Base-by-base conservation (phyloP, 768 basidiomycete genomes). In the Pleurotus djamor region DNA sequence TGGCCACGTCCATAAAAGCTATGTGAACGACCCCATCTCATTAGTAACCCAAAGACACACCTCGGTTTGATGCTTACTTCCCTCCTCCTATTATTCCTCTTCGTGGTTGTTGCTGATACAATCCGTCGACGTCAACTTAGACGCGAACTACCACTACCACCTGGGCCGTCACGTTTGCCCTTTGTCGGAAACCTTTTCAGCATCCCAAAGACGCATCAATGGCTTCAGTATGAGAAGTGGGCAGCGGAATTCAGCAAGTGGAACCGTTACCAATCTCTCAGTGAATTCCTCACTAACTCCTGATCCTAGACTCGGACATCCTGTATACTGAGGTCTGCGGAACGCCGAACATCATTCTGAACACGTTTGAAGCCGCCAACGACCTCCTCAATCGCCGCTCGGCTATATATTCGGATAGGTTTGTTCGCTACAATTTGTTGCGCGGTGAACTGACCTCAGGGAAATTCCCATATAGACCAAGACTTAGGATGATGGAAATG, bases 321-420 rank as follows among this genome's bases (percentile, higher is more conserved):
- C 79, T 86, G 2, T 83, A 81, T 61, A 69, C 84, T 14, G 77
- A 75, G 52, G 75, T 81, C 10, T 67, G 85, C 5, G 82, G 84
- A 28, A 78, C 76, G 59, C 75, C 77, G 41, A 64, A 81, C 12
- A 69, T 83, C 21, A 73, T 83, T 41, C 67, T 83, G 49, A 84
- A 83, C 64, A 72, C 78, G 2, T 69, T 75, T n/a, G 63, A 78
- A 51, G 70, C 74, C 1, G 79, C 79, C 3, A 71, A 72, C 48
- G 84, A 86, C 21, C 75, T 87, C 1, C 80, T 87, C 36, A 84
- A 85, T 52, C 84, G 79, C 60, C 74, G 81, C 9, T 82, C 80
- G 35, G 64, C 70, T 14, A 83, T 81, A 50, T 87, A 85, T 61
- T 85, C 85, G 4, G 81, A 83, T 63, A 76, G 83, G 48, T 72